Base-by-base conservation (phyloP, 306 rosid species). In the Arachis hypogaea region DNA sequence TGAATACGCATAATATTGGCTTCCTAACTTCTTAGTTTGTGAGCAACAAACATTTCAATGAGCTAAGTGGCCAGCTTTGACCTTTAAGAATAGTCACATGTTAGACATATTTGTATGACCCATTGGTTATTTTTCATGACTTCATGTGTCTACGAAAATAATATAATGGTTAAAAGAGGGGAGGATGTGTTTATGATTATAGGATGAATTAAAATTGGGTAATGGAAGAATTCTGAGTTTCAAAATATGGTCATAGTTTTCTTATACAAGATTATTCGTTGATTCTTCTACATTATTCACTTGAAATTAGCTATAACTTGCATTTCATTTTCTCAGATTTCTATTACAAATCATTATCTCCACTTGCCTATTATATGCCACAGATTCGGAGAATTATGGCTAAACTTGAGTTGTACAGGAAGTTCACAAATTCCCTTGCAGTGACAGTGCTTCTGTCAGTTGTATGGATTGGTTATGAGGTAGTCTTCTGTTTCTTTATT, bases 381-480 rank as follows among this genome's bases (percentile, higher is more conserved):
- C 88, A 89, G 92, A 78, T 81, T 51, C 87, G 92, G 33, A 82
- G 85, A 85, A 87, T 85, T 80, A 61, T 79, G 57, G 89, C 82
- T 63, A 90, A 90, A 81, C 92, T 90, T 73, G 90, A 90, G 80
- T 75, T 90, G 69, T 90, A 90, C 90, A 77, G 92, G 80, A 90
- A 84, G 63, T 90, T 90, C 78, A 87, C 96, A n/a, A 87, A 90
- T 82, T 79, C 81, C 69, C 92, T 90, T 84, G 96, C 96, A 9
- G 87, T 82, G 74, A 82, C 96, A 33, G 90, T 90, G 72, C 77
- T 90, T 73, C 86, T 87, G 56, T 90, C 96, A 18, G 85, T 90
- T 28, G 8, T 83, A 78, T 90, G 96, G 92, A 90, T 90, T 68
- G 90, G 92, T 45, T 85, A 87, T 38, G 96, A 90, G 96, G 96